Evolutionary conservation across 305 asterid genomes (phyloP).

Genomic region (Rubia balearica): DNA sequence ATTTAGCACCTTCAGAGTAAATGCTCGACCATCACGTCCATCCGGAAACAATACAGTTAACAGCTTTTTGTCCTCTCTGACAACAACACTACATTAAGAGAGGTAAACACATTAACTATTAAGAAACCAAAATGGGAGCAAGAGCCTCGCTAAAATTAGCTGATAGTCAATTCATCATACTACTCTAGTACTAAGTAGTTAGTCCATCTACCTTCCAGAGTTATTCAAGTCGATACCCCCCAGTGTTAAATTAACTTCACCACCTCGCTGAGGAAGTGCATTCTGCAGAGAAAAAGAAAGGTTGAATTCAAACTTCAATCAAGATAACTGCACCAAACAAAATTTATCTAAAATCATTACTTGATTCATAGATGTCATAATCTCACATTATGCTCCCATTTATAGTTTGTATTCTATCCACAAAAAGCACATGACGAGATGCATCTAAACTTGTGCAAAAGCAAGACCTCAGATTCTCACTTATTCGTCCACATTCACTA

Average conservation of each 20-base stretch:
- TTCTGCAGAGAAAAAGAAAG: constrained; percentile 41
- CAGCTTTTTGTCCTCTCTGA: constrained; percentile 95
- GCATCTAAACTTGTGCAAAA: background rate
- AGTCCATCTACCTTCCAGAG: constrained; percentile 72
- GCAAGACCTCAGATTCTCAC: constrained; percentile 1
- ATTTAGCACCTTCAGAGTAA: constrained; percentile 80
- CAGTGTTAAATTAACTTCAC: constrained; percentile 92
- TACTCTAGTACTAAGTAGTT: background rate
- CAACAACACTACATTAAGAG: constrained; percentile 67
- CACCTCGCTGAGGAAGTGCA: constrained; percentile 93
- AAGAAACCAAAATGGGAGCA: background rate
- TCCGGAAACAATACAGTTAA: constrained; percentile 93
- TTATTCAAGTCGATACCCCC: constrained; percentile 97
- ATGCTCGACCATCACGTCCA: constrained; percentile 98
- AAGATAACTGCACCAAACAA: background rate
- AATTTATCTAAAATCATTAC: background rate
- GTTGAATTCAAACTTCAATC: constrained; percentile 14
- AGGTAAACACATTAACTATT: background rate
- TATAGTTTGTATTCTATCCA: background rate
- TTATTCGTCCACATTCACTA: background rate
- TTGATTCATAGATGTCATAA: background rate
- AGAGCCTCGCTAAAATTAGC: constrained; percentile 19
- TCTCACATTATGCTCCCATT: background rate
- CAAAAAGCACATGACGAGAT: background rate
- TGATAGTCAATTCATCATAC: background rate